Evolutionary conservation across 2,329 filamentous ascomycete genomes (phyloP), one percentile per base, ranked within the genome.

Genomic region (Claviceps africana): DNA sequence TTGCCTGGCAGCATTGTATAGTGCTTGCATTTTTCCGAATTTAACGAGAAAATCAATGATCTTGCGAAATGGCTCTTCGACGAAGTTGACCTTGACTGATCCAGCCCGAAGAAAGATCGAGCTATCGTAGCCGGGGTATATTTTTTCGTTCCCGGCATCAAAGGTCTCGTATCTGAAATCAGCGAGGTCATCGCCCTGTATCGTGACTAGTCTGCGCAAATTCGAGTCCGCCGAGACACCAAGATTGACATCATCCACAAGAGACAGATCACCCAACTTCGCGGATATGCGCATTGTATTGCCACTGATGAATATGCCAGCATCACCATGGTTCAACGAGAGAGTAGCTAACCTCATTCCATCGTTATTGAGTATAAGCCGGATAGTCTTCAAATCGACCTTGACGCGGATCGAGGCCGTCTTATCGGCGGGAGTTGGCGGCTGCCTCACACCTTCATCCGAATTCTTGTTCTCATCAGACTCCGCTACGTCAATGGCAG

Each of bases 101-200:
- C 93, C 93, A 19, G 93, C 91, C 37, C 91, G 83, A 11, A 99
- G 73, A 62, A 82, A 94, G 31, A 98, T 82, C 1, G 90, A 91
- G 15, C 88, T 93, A 64, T 97, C 91, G 62, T 97, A 95, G 11
- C 93, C 94, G 6, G 93, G 94, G 61, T 97, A 97, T 11, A 80
- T 76, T 51, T 85, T 78, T 2, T 66, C 61, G 53, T 83, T 82
- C 22, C 78, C 76, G 0, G 84, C 67, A 64, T 97, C 89, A 60
- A 94, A 98, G 0, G 93, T 98, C 67, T 98, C 88, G 61, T 98
- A 99, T 51, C 88, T 86, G 72, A 99, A 97, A 65, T 98, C 93
- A 1, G 91, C 91, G 19, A 99, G 78, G 55, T 97, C 90, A 52
- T 97, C 83, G 11, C 94, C 94, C 66, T 98, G 86, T 31, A 98